These are phyloP conservation scores for Medicago lupulina DNA, from an alignment of 306 rosid species.

Conservation along the genomic window DNA sequence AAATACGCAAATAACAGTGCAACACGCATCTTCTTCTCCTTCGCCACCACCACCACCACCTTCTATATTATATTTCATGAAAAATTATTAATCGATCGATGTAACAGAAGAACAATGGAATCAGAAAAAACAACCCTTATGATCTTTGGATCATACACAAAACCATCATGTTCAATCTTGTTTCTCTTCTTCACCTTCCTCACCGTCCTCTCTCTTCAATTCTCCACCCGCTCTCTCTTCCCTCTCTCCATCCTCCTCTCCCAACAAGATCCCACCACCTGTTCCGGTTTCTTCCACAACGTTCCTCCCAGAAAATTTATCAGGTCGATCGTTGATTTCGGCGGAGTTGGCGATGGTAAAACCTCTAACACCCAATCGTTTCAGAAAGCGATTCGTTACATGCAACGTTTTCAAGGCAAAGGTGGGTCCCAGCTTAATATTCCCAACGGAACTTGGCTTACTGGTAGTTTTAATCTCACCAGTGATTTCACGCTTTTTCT, in stretches of 20 bases:
- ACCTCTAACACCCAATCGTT: constrained; percentile 82
- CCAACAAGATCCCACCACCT: constrained; percentile 44
- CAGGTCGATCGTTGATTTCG: constrained; percentile 76
- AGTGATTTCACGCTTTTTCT: constrained; percentile 90
- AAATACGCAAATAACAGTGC: constrained; percentile 3
- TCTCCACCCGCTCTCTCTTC: constrained; percentile 48
- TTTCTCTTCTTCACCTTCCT: constrained; percentile 59
- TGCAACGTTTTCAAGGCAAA: constrained; percentile 56
- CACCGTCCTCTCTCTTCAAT: constrained; percentile 58
- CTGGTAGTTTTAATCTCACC: constrained; percentile 92
- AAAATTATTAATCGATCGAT: background rate
- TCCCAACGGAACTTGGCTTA: constrained; percentile 77
- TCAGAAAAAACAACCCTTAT: constrained; percentile 50
- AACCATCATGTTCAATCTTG: constrained; percentile 54
- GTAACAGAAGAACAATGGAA: constrained; percentile 48
- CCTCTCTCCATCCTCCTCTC: constrained; percentile 38
- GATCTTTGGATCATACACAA: constrained; percentile 23
- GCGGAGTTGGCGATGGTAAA: constrained; percentile 79
- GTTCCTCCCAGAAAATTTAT: constrained; percentile 46
- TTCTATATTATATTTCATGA: background rate
- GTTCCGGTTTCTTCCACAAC: constrained; percentile 52
- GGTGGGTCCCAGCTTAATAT: constrained; percentile 88
- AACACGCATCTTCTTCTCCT: background rate
- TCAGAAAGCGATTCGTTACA: constrained; percentile 61
- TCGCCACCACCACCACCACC: too few relatives aligned